Base-by-base conservation (phyloP, 345 rosid species). In the Microthlaspi erraticum region DNA sequence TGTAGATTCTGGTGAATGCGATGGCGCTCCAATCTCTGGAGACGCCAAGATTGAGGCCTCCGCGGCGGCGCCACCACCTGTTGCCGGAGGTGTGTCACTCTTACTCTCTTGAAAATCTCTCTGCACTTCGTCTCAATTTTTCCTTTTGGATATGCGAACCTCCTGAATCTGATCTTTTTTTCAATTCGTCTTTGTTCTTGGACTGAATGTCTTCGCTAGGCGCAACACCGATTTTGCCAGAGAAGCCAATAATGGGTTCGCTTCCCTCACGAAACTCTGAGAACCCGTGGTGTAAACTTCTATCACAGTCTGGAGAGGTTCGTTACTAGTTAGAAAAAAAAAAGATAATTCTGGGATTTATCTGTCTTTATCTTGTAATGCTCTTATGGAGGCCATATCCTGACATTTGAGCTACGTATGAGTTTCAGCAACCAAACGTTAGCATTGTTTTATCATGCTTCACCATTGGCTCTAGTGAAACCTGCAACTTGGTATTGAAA, bases 241-340 rank as follows among this genome's bases (percentile, higher is more conserved):
- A 86, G 44, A 92, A 89, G 72, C 80, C 82, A 16, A 78, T 80
- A 74, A 26, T 26, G 29, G 81, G 77, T 72, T 80, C 91, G 0
- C 79, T 80, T 37, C 38, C 92, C 11, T 41, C 84, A 0, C 81
- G 87, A 82, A 67, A 82, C 50, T 16, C 23, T 16, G 23, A 2
- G 54, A 62, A 73, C 4, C 90, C 95, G 12, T 88, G 97, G 98
- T 84, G 92, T 68, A 83, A 78, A 68, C 90, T 93, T 64, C 77
- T 93, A 8, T 77, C 98, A 16, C 90, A 88, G 79, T 87, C 85
- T 64, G 87, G 78, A 3, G 89, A 82, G 98, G 98, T 88, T 64
- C 60, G 48, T 62, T 12, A 38, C 29, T 2, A 59, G 26, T 57
- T 46, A 33, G 36, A 36, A 64, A 49, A 11, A 6, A 8, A 46